Conservation (phyloP, 371 early-diverging fungal species). For the Enterocytospora artemiae region DNA sequence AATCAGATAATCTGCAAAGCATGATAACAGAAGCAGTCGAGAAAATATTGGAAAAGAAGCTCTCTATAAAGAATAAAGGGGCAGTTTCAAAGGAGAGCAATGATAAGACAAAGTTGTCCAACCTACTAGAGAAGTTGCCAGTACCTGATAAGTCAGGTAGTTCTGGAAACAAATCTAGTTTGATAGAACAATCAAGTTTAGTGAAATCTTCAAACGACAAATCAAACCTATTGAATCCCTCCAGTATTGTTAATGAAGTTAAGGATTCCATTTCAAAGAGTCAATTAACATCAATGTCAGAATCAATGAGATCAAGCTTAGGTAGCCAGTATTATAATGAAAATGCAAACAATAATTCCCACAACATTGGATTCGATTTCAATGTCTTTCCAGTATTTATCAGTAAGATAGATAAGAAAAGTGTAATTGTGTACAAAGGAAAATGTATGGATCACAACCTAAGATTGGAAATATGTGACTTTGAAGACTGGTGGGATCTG, state of each 20-base stretch:
- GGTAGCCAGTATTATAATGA: neutral
- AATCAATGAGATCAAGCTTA: neutral
- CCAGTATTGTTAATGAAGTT: neutral
- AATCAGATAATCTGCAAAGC: too few species aligned
- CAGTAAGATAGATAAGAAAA: neutral
- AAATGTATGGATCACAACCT: conserved; percentile 1
- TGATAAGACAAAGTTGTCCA: too few species aligned
- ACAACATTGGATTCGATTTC: conserved; percentile 10
- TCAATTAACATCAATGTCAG: neutral
- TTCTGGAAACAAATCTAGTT: too few species aligned
- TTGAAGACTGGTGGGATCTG: conserved; percentile 2
- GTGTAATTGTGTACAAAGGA: neutral
- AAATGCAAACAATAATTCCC: neutral
- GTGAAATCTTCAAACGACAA: neutral
- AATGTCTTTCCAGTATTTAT: conserved; percentile 1
- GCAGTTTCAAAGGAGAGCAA: too few species aligned
- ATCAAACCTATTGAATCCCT: neutral
- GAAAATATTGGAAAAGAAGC: too few species aligned
- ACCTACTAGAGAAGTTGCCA: too few species aligned
- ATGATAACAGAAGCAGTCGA: too few species aligned
- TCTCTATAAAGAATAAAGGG: too few species aligned
- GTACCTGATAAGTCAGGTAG: too few species aligned
- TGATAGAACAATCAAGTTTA: neutral
- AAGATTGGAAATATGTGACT: neutral
- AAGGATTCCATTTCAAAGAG: neutral